Evolutionary conservation across 345 rosid species (phyloP).

Genomic region (Dipteronia sinensis): DNA sequence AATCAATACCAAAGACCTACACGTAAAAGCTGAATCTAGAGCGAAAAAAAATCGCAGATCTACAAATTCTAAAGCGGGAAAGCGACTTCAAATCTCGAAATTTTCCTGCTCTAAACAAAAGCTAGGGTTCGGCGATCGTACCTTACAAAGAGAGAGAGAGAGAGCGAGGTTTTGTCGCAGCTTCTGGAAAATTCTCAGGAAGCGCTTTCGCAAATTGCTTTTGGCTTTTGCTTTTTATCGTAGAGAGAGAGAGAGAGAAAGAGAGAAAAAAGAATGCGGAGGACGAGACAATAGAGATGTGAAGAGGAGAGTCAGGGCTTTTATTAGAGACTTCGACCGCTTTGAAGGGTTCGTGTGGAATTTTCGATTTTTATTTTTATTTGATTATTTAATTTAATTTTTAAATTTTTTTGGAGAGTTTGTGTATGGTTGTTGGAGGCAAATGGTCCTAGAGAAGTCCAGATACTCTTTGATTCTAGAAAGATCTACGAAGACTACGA

Average conservation of each 20-base stretch:
- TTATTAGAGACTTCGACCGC: slow-evolving; percentile 16
- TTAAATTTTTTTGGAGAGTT: background rate
- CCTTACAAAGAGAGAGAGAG: slow-evolving; percentile 27
- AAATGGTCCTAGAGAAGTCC: slow-evolving; percentile 3
- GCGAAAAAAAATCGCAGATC: slow-evolving; percentile 27
- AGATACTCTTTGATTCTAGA: background rate
- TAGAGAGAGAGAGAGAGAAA: slow-evolving; percentile 5
- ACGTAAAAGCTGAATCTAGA: slow-evolving; percentile 19
- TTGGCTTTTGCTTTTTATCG: slow-evolving; percentile 3
- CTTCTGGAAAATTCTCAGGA: slow-evolving; percentile 27
- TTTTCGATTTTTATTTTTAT: slow-evolving; percentile 17
- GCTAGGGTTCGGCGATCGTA: slow-evolving; percentile 22
- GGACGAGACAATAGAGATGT: background rate
- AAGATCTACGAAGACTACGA: background rate
- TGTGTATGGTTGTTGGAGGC: background rate
- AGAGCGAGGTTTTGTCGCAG: background rate
- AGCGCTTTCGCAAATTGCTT: background rate
- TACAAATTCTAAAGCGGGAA: slow-evolving; percentile 1
- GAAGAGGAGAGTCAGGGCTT: background rate
- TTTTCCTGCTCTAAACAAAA: background rate
- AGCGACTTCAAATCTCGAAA: slow-evolving; percentile 3
- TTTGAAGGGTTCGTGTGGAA: slow-evolving; percentile 33
- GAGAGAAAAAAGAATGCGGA: background rate
- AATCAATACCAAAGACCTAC: background rate
- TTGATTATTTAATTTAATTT: no score